Base-by-base conservation (phyloP, 1,284 basidiomycete genomes). In the Phellinidium pouzarii region DNA sequence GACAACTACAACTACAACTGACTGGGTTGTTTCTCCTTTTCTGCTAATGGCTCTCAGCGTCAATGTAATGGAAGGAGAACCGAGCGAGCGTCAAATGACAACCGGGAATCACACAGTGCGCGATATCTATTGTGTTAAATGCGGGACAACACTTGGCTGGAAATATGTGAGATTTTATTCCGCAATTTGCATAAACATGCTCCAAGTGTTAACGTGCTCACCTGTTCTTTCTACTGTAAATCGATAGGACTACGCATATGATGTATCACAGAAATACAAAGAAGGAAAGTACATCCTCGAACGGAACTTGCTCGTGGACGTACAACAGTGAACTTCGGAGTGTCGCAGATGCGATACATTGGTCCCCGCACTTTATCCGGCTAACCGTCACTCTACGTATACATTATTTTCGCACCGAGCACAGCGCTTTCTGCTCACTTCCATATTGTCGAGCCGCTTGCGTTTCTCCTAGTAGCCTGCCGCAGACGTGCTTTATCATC, bases 261-360 rank as follows among this genome's bases (percentile, higher is more conserved):
- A 96, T 64, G 65, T 75, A 6, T 78, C 81, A 11, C 94, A 99
- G 76, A 93, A 91, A 69, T 99, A 99, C 79, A 99, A 99, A 68
- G 95, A 99, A 74, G 93, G 93, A 67, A 94, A 94, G 73, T 97
- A 82, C 68, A 98, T 99, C 66, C 86, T 99, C 55, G 95, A 99
- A 71, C 86, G 91, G 64, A 90, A 90, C 64, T 76, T 94, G 63
- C 84, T 94, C 62, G 75, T 82, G 60, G 87, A 89, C 62, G 86
- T 89, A 11, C 31, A 34, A 48, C 84, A 89, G 71, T 88, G 71
- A 68, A 56, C 48, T 31, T 43, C 27, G 27, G 11, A 20, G 29
- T 23, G 40, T 27, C 41, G 40, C 40, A 38, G 42, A 19, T 19
- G 25, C 38, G 25, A 49, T 34, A 31, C 48, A 38, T 36, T 38